Percentiles rank a stretch among this genome's conserved stretches.
phyloP scores from a whole-genome alignment of 495 filamentous ascomycete species.

The Astrocystis sublimbata region DNA sequence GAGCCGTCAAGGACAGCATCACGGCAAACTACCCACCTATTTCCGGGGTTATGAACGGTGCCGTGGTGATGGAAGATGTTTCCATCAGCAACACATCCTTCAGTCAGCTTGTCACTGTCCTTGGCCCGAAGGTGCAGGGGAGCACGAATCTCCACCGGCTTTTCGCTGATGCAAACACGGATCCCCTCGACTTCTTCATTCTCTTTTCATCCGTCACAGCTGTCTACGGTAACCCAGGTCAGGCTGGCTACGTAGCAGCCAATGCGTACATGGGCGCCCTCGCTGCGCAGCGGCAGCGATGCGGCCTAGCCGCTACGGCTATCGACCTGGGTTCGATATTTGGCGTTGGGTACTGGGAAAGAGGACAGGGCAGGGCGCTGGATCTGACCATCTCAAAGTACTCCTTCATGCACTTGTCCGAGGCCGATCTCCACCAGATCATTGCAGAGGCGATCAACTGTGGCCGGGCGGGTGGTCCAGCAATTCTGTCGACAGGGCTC shows the following conservation, averaged over 20 bases:
- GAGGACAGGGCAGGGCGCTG: conserved; percentile 18
- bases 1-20: neutral
- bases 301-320: conserved; percentile 35
- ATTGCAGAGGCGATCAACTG: conserved; percentile 17
- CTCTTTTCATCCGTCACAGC: conserved; percentile 32
- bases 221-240: conserved; percentile 38
- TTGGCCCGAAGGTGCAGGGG: conserved; percentile 38
- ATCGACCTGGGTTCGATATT: conserved; percentile 43
- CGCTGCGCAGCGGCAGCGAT: conserved; percentile 26
- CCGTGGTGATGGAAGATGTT: conserved; percentile 40
- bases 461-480: neutral
- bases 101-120: conserved; percentile 20
- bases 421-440: conserved; percentile 14
- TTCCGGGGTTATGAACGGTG: conserved; percentile 39
- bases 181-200: conserved; percentile 44
- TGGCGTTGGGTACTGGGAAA: conserved; percentile 46
- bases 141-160: conserved; percentile 27
- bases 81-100: conserved; percentile 31
- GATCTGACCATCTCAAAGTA: neutral
- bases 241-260: conserved; percentile 51
- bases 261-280: conserved; percentile 48
- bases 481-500: no score
- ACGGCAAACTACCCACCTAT: conserved; percentile 2
- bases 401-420: conserved; percentile 12
- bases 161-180: no score